Evolutionary conservation across 2,329 filamentous ascomycete species (phyloP), one percentile per base, ranked within the genome.

Genomic region (Cryphonectria carpinicola): DNA sequence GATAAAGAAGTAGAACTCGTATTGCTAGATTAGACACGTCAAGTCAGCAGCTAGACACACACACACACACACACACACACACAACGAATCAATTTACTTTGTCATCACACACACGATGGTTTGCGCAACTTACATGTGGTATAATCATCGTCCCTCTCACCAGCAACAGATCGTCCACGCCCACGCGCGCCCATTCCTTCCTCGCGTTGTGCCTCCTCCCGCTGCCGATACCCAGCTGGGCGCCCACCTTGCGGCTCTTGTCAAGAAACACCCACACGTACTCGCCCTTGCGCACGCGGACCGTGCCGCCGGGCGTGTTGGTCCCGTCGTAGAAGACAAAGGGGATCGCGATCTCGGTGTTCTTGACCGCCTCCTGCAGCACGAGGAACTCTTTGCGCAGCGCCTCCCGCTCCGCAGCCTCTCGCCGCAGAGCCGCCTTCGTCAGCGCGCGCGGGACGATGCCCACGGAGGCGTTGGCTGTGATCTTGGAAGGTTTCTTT

Each of bases 301-400:
- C 95, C 19, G 88, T 88, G 1, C 95, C 95, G 22, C 94, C 94
- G 0, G 95, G 93, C 14, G 93, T 92, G 79, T 97, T 95, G 32
- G 93, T 93, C 22, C 96, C 96, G 75, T 98, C 95, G 82, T 98
- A 98, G 79, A 98, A 98, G 4, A 98, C 93, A 80, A 98, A 99
- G 0, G 96, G 96, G 43, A 99, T 91, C 22, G 92, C 87, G 68
- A 99, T 93, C 77, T 98, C 95, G 11, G 94, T 95, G 28, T 89
- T 89, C 82, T 97, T 97, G 74, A 98, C 92, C 0, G 90, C 89
- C 73, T 97, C 93, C 79, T 98, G 96, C 71, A 95, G 87, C 13
- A 84, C 84, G 62, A 97, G 80, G 76, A 97, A 99, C 77, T 98
- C 91, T 73, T 91, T 92, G 13, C 93, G 87, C 65, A 95, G 82